Evolutionary conservation across 192 early-diverging fungal genomes (phyloP).

Genomic region (Coemansia sp.): DNA sequence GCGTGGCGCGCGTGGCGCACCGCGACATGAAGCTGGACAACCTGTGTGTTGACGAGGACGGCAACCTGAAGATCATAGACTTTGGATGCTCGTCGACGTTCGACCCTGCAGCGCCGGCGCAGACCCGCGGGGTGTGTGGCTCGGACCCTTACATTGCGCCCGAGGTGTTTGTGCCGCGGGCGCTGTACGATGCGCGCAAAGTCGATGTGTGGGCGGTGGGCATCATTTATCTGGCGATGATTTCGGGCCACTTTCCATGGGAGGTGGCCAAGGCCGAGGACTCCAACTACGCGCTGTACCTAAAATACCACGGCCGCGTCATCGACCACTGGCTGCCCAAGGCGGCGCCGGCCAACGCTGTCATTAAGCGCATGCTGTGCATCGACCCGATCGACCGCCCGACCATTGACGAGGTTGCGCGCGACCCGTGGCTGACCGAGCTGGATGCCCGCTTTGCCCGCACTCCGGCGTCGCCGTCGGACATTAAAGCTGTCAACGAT

Average conservation of each 20-base stretch:
- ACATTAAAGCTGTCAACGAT: conserved; percentile 39
- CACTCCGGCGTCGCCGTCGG: conserved; percentile 14
- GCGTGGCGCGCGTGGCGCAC: conserved; percentile 74
- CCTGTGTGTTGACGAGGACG: conserved; percentile 69
- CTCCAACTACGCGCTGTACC: conserved; percentile 64
- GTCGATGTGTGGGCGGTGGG: conserved; percentile 90
- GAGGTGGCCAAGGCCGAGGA: conserved; percentile 59
- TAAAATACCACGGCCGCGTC: conserved; percentile 48
- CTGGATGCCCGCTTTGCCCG: conserved; percentile 32
- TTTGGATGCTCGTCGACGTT: conserved; percentile 84
- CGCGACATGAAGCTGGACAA: conserved; percentile 87
- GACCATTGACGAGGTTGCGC: conserved; percentile 73
- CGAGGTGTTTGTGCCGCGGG: conserved; percentile 66
- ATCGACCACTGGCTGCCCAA: conserved; percentile 58
- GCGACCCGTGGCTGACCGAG: conserved; percentile 68
- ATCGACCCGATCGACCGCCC: conserved; percentile 69
- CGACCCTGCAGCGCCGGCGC: conserved; percentile 62
- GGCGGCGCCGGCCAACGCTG: conserved; percentile 27
- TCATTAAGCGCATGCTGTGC: conserved; percentile 74
- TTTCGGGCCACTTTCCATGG: conserved; percentile 72
- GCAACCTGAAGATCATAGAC: conserved; percentile 84
- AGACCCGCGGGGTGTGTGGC: conserved; percentile 81
- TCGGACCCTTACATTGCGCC: conserved; percentile 96
- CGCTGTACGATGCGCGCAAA: conserved; percentile 77
- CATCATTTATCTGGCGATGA: conserved; percentile 80